Conservation (phyloP, 345 rosid species). For the Nephelium lappaceum region DNA sequence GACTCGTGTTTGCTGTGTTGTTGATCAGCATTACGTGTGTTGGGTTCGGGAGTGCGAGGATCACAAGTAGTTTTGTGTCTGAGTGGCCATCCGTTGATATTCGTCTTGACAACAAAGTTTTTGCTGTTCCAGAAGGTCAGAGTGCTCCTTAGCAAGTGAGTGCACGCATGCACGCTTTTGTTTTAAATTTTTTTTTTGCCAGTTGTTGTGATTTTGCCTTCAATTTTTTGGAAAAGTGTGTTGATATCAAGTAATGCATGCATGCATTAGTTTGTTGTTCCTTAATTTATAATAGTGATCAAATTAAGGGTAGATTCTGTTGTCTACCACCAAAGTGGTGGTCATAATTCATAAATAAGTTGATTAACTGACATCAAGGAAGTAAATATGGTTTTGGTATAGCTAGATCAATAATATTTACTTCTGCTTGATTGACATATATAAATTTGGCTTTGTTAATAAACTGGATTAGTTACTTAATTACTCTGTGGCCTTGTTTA, state of each 20-base stretch:
- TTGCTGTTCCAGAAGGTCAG: slow-evolving; percentile 41
- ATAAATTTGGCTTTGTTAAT: background rate
- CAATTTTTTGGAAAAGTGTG: background rate
- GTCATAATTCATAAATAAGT: background rate
- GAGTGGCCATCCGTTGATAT: slow-evolving; percentile 38
- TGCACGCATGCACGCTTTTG: background rate
- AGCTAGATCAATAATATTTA: no score
- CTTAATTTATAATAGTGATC: background rate
- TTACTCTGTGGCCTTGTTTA: background rate
- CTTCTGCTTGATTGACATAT: background rate
- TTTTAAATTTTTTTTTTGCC: background rate
- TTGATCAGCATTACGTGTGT: background rate
- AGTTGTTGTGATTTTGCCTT: background rate
- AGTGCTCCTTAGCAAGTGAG: slow-evolving; percentile 53
- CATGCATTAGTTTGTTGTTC: background rate
- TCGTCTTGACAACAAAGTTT: slow-evolving; percentile 43
- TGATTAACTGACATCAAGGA: background rate
- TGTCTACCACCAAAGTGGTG: background rate
- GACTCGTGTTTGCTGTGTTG: background rate
- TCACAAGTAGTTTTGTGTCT: slow-evolving; percentile 41
- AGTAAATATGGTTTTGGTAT: no score
- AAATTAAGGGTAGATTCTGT: background rate
- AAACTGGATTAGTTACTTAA: background rate
- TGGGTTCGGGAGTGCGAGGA: slow-evolving; percentile 25
- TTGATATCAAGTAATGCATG: background rate